Evolutionary conservation across 805 yeast genomes (phyloP).

Genomic region (Sugiyamaella lignohabitans): DNA sequence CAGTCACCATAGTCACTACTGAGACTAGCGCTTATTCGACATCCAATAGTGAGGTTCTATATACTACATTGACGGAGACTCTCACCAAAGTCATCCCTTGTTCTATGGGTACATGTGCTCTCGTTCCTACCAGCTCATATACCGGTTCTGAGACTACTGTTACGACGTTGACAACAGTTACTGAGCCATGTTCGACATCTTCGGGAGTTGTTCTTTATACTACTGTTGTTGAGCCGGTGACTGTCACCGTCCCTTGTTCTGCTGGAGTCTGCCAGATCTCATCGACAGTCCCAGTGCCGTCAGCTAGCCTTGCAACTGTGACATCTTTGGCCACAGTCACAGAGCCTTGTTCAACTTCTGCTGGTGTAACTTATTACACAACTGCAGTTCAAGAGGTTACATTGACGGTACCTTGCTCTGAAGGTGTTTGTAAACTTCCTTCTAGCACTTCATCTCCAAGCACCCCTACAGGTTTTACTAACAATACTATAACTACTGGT

Average conservation of each 20-base stretch:
- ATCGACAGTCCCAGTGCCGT: neutral
- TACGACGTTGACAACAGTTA: neutral
- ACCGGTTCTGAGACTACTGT: neutral
- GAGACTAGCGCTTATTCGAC: conserved; percentile 12
- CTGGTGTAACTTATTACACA: conserved; percentile 4
- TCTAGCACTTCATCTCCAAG: conserved; percentile 61
- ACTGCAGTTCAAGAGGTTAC: conserved; percentile 3
- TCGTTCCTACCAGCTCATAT: neutral
- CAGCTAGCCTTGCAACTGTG: conserved; percentile 3
- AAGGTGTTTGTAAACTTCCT: neutral
- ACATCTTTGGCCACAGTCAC: conserved; percentile 3
- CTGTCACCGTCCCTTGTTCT: conserved; percentile 7
- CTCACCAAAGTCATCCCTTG: neutral
- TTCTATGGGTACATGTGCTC: neutral
- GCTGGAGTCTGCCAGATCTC: neutral
- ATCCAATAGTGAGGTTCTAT: neutral
- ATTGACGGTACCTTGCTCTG: conserved; percentile 2
- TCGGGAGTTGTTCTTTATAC: neutral
- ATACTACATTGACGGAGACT: neutral
- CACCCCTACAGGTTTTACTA: conserved; percentile 9
- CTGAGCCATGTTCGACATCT: neutral
- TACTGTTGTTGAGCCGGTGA: neutral
- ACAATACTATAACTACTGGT: neutral
- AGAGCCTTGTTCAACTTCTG: conserved; percentile 7
- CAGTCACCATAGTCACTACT: conserved; percentile 1